Evolutionary conservation across 257 asterid genomes (phyloP).

Genomic region (Solanum neorickii): DNA sequence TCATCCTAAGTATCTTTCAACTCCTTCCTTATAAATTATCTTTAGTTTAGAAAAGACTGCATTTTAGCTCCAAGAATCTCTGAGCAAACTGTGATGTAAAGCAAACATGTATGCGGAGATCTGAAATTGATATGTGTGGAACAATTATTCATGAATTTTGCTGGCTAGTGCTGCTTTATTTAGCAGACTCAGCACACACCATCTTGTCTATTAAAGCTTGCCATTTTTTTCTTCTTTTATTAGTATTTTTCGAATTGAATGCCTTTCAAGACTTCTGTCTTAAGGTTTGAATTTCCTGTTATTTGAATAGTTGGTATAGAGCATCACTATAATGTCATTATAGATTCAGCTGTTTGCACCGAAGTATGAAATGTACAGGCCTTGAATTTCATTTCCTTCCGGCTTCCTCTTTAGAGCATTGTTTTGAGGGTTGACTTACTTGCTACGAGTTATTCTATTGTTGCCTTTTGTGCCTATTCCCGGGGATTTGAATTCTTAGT

Average conservation of each 20-base stretch:
- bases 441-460: not conserved
- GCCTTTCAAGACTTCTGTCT: not conserved
- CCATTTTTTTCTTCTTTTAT: not conserved
- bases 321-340: not conserved
- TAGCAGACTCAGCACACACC: not conserved
- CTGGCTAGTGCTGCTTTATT: not conserved
- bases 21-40: not conserved
- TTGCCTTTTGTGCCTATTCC: not conserved
- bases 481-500: not conserved
- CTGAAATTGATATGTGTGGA: not conserved
- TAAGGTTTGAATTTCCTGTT: not conserved
- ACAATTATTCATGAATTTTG: not conserved
- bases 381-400: not conserved
- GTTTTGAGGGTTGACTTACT: not conserved
- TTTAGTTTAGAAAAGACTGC: not conserved
- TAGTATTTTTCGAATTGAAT: not conserved
- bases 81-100: not conserved
- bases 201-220: not conserved
- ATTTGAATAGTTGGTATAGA: not conserved
- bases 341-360: not conserved
- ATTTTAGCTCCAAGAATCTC: not conserved
- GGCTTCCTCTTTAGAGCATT: not conserved
- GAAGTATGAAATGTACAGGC: not conserved
- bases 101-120: not conserved
- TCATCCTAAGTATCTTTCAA: not conserved